Base-by-base conservation (phyloP, 495 filamentous ascomycete genomes). In the Xylaria bambusicola region DNA sequence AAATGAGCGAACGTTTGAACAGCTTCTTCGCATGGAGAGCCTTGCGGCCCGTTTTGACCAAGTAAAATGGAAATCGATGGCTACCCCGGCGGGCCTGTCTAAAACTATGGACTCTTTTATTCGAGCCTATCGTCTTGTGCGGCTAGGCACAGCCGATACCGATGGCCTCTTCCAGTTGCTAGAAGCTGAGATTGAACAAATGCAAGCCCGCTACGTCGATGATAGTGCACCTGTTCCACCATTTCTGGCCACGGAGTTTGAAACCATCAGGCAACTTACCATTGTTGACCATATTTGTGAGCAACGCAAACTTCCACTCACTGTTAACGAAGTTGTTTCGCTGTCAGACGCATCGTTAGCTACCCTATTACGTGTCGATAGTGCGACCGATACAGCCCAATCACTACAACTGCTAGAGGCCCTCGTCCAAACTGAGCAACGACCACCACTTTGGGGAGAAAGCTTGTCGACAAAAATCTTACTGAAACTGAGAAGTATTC, bases 31-130 rank as follows among this genome's bases (percentile, higher is more conserved):
- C 15, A 70, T 96, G 65, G 88, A 93, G 68, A 69, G 70, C 2
- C 81, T 94, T n/a, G 88, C 87, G 0, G 80, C 83, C 41, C 78
- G 86, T 27, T 95, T 98, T 62, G 92, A 96, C 66, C 67, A 75
- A 7, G 62, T 82, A 12, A 77, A 80, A 45, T 86, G 81, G 82
- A 79, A 74, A 59, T 69, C 73, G 51, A 62, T 75, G 54, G 73
- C 73, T n/a, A 66, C 70, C 6, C 70, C 81, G 23, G 15, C 63
- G 0, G 79, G 78, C 5, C 67, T 84, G 35, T 68, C 71, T 9
- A 73, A 67, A 2, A 73, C 84, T 36, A 80, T 80, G 62, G 73
- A 66, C 20, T 79, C 81, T n/a, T 74, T 88, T 48, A 71, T 77
- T 4, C 74, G 77, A 17, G 80, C 77, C 2, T 83, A 84, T 52